These are phyloP conservation scores for Mycena crocata DNA, from an alignment of 768 basidiomycete genomes.

Conservation along the genomic window DNA sequence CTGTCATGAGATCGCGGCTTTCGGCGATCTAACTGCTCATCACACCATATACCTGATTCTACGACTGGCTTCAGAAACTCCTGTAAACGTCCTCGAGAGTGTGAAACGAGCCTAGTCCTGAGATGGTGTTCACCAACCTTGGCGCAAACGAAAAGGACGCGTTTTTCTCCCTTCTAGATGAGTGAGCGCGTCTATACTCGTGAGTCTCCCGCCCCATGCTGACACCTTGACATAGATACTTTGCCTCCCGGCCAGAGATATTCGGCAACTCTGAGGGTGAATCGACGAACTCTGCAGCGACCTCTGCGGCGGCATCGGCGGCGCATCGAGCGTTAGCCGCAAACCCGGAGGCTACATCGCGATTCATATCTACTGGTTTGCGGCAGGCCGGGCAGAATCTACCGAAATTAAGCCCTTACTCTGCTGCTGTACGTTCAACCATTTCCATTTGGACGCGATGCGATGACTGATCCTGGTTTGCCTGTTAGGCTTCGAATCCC, in stretches of 20 bases:
- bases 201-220: background rate
- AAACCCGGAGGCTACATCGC: constrained; percentile 21
- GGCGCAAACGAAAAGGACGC: constrained; percentile 33
- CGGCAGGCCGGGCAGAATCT: constrained; percentile 8
- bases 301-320: constrained; percentile 17
- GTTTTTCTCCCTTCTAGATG: constrained; percentile 34
- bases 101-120: too few species aligned
- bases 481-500: constrained; percentile 52
- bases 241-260: constrained; percentile 35
- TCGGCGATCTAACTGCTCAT: too few species aligned
- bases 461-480: background rate
- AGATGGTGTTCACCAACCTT: constrained; percentile 33
- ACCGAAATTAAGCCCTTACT: constrained; percentile 23
- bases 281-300: constrained; percentile 11
- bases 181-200: constrained; percentile 18
- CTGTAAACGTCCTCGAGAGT: too few species aligned
- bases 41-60: too few species aligned
- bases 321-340: constrained; percentile 29
- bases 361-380: constrained; percentile 13
- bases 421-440: constrained; percentile 19
- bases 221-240: constrained; percentile 20
- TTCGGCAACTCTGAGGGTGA: constrained; percentile 27
- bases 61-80: too few species aligned
- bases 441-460: background rate
- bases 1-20: too few species aligned